Evolutionary conservation across 2,329 filamentous ascomycete genomes (phyloP).

Genomic region (Epichloe elymi): DNA sequence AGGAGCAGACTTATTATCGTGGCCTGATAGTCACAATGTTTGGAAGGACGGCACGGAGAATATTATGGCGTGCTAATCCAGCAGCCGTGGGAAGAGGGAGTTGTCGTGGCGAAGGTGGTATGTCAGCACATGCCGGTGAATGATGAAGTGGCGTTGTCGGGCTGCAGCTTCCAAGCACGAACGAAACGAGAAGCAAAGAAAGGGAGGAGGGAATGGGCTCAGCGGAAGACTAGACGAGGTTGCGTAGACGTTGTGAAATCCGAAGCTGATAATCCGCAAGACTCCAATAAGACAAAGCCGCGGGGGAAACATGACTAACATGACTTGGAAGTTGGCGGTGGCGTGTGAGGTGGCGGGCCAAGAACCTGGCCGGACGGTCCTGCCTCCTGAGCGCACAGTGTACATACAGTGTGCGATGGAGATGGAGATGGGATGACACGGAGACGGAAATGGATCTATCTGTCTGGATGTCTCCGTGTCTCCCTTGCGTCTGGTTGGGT

Average conservation of each 20-base stretch:
- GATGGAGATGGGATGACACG: too few relatives aligned
- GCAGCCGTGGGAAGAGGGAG: neutral
- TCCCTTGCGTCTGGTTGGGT: neutral
- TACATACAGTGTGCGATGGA: too few relatives aligned
- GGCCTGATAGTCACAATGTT: constrained; percentile 4
- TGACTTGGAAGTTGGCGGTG: too few relatives aligned
- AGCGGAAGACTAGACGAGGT: neutral
- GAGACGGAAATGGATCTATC: too few relatives aligned
- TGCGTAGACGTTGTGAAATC: neutral
- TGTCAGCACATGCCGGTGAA: constrained; percentile 4
- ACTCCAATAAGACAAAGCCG: neutral
- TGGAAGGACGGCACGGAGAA: neutral
- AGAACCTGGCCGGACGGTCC: neutral
- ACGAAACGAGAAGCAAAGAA: neutral
- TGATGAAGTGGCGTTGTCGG: constrained; percentile 3
- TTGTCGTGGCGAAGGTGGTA: constrained; percentile 1
- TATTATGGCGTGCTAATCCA: neutral
- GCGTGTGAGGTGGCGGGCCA: neutral
- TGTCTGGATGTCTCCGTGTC: neutral
- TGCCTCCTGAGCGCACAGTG: too few relatives aligned
- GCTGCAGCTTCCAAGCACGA: neutral
- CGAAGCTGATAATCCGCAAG: neutral
- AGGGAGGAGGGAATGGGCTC: neutral
- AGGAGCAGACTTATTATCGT: neutral
- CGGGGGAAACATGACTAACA: neutral